These are phyloP conservation scores for Cymbopogon flexuosus DNA, from an alignment of 202 grass and related monocot genomes.

Conservation along the genomic window DNA sequence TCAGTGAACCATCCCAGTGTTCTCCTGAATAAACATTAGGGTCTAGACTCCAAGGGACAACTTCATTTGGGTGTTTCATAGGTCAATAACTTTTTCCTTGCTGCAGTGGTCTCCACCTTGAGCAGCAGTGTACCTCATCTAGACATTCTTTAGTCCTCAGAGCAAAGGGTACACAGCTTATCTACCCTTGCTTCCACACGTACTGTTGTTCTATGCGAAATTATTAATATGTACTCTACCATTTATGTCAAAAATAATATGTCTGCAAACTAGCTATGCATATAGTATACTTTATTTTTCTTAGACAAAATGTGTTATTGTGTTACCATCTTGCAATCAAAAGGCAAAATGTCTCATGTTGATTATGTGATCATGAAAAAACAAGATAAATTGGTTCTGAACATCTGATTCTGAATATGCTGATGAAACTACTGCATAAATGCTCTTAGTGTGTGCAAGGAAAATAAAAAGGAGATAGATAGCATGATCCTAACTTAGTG, in stretches of 20 bases:
- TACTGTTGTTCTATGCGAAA: constrained; percentile 11
- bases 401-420: neutral
- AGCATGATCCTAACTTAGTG: constrained; percentile 12
- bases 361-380: neutral
- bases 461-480: constrained; percentile 20
- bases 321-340: neutral
- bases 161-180: constrained; percentile 34
- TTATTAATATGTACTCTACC: neutral
- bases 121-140: constrained; percentile 39
- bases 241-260: constrained; percentile 18
- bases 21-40: constrained; percentile 43
- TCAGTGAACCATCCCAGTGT: constrained; percentile 41
- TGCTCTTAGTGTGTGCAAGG: constrained; percentile 16
- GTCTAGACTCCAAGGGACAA: constrained; percentile 54
- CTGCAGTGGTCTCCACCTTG: constrained; percentile 71
- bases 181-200: constrained; percentile 12
- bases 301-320: neutral
- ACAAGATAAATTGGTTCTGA: neutral
- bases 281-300: constrained; percentile 2
- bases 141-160: constrained; percentile 34
- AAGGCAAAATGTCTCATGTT: neutral
- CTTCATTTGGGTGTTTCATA: constrained; percentile 53
- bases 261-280: constrained; percentile 2
- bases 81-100: constrained; percentile 49
- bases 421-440: neutral